These are phyloP conservation scores for Colletotrichum brevisporum DNA, from an alignment of 2,329 filamentous ascomycete species.

Conservation along the genomic window DNA sequence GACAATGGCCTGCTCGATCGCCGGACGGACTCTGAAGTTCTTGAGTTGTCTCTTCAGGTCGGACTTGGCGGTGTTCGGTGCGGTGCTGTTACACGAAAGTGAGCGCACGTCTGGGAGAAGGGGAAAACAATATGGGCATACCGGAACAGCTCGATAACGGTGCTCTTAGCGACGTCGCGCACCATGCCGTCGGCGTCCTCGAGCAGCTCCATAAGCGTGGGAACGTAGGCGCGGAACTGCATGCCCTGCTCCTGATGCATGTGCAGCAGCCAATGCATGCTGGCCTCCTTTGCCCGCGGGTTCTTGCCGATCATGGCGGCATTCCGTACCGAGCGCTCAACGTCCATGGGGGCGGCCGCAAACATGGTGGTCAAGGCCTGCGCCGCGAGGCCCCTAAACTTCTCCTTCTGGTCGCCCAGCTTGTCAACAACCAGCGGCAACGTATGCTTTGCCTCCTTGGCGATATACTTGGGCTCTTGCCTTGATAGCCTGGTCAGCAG, in stretches of 20 bases:
- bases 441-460: conserved; percentile 78
- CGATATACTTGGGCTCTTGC: conserved; percentile 82
- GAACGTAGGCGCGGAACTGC: conserved; percentile 87
- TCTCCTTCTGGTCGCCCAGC: conserved; percentile 90
- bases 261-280: conserved; percentile 87
- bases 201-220: conserved; percentile 84
- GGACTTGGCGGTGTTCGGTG: conserved; percentile 86
- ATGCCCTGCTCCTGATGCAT: conserved; percentile 87
- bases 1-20: conserved; percentile 86
- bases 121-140: conserved; percentile 53
- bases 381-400: conserved; percentile 80
- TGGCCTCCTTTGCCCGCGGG: conserved; percentile 85
- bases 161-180: conserved; percentile 84
- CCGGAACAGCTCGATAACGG: conserved; percentile 90
- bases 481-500: conserved; percentile 87
- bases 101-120: conserved; percentile 74
- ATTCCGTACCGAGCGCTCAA: conserved; percentile 85
- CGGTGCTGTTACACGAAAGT: conserved; percentile 82
- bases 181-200: conserved; percentile 93
- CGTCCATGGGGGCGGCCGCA: conserved; percentile 76
- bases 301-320: conserved; percentile 85
- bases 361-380: conserved; percentile 86
- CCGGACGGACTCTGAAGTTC: conserved; percentile 86
- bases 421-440: conserved; percentile 85
- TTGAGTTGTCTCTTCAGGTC: conserved; percentile 91